phyloP scores from a whole-genome alignment of 306 rosid genomes.

The Cyclanthera cordifolia region DNA sequence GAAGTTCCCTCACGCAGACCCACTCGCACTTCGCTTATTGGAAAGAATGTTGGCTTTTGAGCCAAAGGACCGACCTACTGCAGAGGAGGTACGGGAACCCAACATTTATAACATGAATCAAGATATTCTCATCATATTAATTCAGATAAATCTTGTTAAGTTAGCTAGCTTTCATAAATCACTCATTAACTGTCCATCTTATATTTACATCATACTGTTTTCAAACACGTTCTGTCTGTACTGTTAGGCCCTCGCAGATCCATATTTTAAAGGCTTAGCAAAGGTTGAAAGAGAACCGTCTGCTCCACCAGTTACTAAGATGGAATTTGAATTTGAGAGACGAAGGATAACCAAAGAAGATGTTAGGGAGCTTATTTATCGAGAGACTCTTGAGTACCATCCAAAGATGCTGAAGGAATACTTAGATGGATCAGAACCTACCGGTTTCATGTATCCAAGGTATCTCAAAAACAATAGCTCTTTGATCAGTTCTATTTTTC shows the following conservation, averaged over 20 bases:
- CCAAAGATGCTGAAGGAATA: constrained; percentile 90
- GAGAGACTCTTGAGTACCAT: constrained; percentile 90
- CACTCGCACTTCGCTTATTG: constrained; percentile 81
- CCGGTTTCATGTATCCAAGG: constrained; percentile 98
- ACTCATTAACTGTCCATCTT: neutral
- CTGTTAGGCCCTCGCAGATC: constrained; percentile 88
- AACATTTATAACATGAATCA: neutral
- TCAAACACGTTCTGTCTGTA: constrained; percentile 16
- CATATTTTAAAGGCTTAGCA: constrained; percentile 95
- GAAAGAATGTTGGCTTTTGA: constrained; percentile 98
- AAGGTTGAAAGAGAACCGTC: constrained; percentile 98
- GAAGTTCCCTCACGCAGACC: constrained; percentile 91
- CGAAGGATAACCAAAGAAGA: constrained; percentile 97
- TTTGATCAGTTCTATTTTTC: neutral
- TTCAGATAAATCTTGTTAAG: neutral
- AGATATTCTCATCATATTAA: neutral
- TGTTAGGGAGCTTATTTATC: constrained; percentile 90
- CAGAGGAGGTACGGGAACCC: constrained; percentile 61
- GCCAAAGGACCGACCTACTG: constrained; percentile 93
- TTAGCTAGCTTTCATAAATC: constrained; percentile 1
- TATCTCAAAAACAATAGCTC: constrained; percentile 17
- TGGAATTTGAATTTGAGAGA: constrained; percentile 99
- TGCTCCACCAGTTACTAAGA: constrained; percentile 94
- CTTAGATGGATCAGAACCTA: constrained; percentile 94
- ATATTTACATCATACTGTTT: constrained; percentile 12